Evolutionary conservation across 331 rosid genomes (phyloP).

Genomic region (Pyracantha coccinea): DNA sequence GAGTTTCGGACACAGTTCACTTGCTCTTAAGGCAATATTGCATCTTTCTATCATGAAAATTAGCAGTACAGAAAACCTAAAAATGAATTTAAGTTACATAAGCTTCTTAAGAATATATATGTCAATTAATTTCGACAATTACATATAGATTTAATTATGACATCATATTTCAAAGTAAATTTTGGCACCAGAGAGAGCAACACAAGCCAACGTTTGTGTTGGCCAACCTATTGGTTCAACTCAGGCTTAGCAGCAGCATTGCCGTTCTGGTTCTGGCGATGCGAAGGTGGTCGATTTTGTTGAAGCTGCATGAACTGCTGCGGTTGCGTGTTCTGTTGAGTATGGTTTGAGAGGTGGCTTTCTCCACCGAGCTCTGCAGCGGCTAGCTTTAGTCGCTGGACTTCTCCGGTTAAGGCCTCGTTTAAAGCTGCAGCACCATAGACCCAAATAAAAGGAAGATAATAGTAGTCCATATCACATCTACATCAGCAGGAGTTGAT

Average conservation of each 20-base stretch:
- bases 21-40: no score
- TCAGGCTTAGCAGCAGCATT: slow-evolving; percentile 28
- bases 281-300: slow-evolving; percentile 6
- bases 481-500: not conserved
- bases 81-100: slow-evolving; percentile 8
- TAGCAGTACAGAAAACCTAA: not conserved
- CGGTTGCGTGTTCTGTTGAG: slow-evolving; percentile 20
- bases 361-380: slow-evolving; percentile 44
- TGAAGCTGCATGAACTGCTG: slow-evolving; percentile 8
- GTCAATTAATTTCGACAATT: slow-evolving; percentile 1
- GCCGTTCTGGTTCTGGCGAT: slow-evolving; percentile 30
- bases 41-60: no score
- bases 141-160: slow-evolving; percentile 9
- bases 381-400: slow-evolving; percentile 34
- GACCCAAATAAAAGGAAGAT: not conserved
- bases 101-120: not conserved
- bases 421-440: slow-evolving; percentile 52
- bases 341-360: slow-evolving; percentile 35
- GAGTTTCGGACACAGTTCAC: no score
- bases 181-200: slow-evolving; percentile 1
- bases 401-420: slow-evolving; percentile 60
- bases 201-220: not conserved
- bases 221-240: slow-evolving; percentile 9
- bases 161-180: slow-evolving; percentile 9
- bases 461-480: not conserved